Evolutionary conservation across 2,329 filamentous ascomycete genomes (phyloP), one percentile per base, ranked within the genome.

Genomic region (Alternaria incomplexa): DNA sequence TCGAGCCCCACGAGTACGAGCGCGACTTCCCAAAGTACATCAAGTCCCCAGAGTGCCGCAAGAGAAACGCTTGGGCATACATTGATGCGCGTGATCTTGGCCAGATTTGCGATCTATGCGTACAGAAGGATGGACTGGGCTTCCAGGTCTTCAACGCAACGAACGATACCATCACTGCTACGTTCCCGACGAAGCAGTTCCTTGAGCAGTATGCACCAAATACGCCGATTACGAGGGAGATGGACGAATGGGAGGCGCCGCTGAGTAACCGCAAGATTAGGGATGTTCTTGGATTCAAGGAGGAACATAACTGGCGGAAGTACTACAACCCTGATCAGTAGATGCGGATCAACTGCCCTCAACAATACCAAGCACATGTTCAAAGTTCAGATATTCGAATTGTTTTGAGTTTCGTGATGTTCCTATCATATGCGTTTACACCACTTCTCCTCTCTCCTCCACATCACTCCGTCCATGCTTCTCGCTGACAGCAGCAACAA

Each of bases 121-220:
- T 89, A 5, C 67, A 83, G 63, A 86, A 84, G 66, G 82, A 83
- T 70, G 87, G 85, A 0, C 70, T 90, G 10, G 88, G 88, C 0
- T 90, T 88, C 67, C 87, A 90, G 71, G 79, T 89, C 0, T 90
- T 90, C 76, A 90, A 90, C 70, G 88, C 87, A 2, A 88, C 87
- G 0, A 90, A 90, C 69, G 84, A 88, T 69, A 86, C 82, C 3
- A 89, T 89, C 52, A 90, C 87, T 0, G 85, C 85, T 4, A 82
- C 80, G 9, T 74, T 81, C 22, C 83, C 85, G 1, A 88, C 86
- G 0, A 79, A 77, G 46, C 81, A 86, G 60, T 87, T 89, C 61
- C 69, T 89, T 57, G 79, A 83, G 69, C 80, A 84, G 69, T 77
- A 77, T 10, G 84, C 81, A 57, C 86, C 87, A 0, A 78, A 82